A percentile compares a stretch with the other conserved stretches of the same genome.
Conservation (phyloP, 1,139 yeast genomes). For the Magnusiomyces clavatus region DNA sequence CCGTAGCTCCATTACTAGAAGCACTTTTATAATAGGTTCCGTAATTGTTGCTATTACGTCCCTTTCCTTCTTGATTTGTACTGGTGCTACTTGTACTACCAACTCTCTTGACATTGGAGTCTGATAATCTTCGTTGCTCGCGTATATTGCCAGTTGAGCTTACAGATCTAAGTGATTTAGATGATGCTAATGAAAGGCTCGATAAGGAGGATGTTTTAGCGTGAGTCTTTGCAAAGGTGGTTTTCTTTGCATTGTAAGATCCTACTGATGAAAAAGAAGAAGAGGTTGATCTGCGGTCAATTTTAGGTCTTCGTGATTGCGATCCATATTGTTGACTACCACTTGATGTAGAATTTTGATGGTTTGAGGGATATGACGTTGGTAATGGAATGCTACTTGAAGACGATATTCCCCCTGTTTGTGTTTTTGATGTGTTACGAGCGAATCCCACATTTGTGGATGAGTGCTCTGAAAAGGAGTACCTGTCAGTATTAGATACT, state of each 20-base stretch:
- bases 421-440: not conserved
- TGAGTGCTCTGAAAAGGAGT: slow-evolving; percentile 3
- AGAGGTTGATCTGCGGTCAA: slow-evolving; percentile 27
- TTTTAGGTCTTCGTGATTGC: slow-evolving; percentile 18
- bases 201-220: slow-evolving; percentile 30
- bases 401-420: not conserved
- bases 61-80: not conserved
- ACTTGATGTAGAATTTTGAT: no score
- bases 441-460: not conserved
- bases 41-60: not conserved
- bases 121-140: not conserved
- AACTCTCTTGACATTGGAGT: not conserved
- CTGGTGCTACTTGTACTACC: not conserved
- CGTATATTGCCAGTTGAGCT: not conserved
- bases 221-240: slow-evolving; percentile 15
- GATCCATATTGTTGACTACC: slow-evolving; percentile 8
- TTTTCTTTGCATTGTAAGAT: slow-evolving; percentile 12
- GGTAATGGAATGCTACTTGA: not conserved
- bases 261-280: slow-evolving; percentile 28
- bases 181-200: slow-evolving; percentile 24
- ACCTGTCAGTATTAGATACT: slow-evolving; percentile 31
- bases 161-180: slow-evolving; percentile 1
- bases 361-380: no score
- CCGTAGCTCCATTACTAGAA: no score
- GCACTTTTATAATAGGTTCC: no score